phyloP scores from a whole-genome alignment of 108 stramenopile genomes.

The Fragilaria crotonensis region DNA sequence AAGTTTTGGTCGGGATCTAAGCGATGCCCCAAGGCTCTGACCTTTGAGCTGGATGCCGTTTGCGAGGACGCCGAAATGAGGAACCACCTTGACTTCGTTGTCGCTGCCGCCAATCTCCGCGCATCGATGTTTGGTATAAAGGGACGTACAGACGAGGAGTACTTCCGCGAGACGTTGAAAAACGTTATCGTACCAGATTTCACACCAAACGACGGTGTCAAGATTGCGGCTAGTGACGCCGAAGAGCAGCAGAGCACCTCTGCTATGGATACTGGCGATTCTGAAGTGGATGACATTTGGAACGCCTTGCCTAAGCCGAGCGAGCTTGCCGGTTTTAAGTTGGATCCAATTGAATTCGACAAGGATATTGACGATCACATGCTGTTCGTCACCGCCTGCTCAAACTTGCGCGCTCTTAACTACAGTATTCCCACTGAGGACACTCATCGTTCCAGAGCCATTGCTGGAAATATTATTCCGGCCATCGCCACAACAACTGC shows the following conservation, averaged over 20 bases:
- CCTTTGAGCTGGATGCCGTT: constrained; percentile 72
- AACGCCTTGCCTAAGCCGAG: constrained; percentile 66
- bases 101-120: constrained; percentile 90
- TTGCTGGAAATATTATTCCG: constrained; percentile 98
- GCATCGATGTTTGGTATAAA: constrained; percentile 89
- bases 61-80: constrained; percentile 87
- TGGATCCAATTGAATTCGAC: constrained; percentile 93
- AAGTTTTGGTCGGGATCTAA: constrained; percentile 96
- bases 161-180: constrained; percentile 58
- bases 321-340: constrained; percentile 83
- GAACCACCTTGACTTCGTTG: constrained; percentile 91
- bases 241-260: constrained; percentile 62
- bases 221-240: constrained; percentile 95
- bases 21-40: constrained; percentile 86
- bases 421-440: constrained; percentile 97
- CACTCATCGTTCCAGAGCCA: constrained; percentile 93
- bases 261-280: constrained; percentile 39
- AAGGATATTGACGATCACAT: constrained; percentile 98
- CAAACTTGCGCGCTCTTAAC: constrained; percentile 93
- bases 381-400: constrained; percentile 94
- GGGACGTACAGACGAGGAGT: constrained; percentile 75
- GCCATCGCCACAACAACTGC: constrained; percentile 99
- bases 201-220: constrained; percentile 87
- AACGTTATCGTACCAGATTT: constrained; percentile 94
- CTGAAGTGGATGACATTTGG: constrained; percentile 54